A percentile compares a stretch with the other conserved stretches of the same genome.
Evolutionary conservation across 768 basidiomycete genomes (phyloP).

Genomic region (Mycena crocata): DNA sequence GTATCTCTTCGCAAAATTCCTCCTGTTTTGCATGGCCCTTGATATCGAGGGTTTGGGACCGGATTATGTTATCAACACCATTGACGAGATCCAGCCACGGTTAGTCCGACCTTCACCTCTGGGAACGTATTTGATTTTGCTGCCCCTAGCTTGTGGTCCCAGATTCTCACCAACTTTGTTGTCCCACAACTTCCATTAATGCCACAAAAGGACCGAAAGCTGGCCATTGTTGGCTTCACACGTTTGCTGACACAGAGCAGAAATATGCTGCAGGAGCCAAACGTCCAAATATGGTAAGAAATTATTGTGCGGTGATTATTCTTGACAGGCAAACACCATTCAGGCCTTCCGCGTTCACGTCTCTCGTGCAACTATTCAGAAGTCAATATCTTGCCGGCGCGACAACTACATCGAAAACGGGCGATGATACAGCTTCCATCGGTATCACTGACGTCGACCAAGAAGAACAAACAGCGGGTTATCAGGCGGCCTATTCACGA

Average conservation of each 20-base stretch:
- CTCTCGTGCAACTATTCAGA: slow-evolving; percentile 82
- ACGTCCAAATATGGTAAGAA: slow-evolving; percentile 72
- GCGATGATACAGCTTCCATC: slow-evolving; percentile 53
- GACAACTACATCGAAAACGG: slow-evolving; percentile 46
- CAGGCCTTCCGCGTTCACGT: slow-evolving; percentile 79
- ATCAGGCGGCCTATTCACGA: slow-evolving; percentile 94
- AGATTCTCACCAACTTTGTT: slow-evolving; percentile 81
- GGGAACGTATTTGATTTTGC: slow-evolving; percentile 2
- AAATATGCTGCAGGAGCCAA: slow-evolving; percentile 75
- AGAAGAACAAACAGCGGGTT: slow-evolving; percentile 91
- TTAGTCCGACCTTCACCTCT: slow-evolving; percentile 47
- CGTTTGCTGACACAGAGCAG: slow-evolving; percentile 81
- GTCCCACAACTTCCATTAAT: slow-evolving; percentile 85
- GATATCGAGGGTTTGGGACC: slow-evolving; percentile 79
- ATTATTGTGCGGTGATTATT: not conserved
- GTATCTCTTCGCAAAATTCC: slow-evolving; percentile 83
- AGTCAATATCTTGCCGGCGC: slow-evolving; percentile 72
- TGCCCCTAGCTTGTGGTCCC: slow-evolving; percentile 72
- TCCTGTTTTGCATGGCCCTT: slow-evolving; percentile 81
- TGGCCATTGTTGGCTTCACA: slow-evolving; percentile 84
- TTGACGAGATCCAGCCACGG: slow-evolving; percentile 90
- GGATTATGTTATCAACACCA: slow-evolving; percentile 79
- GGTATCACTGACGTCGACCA: slow-evolving; percentile 85
- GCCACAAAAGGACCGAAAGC: slow-evolving; percentile 85
- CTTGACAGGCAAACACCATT: not conserved